These are phyloP conservation scores for Aspergillus texensis DNA, from an alignment of 2,329 filamentous ascomycete species.

Conservation along the genomic window DNA sequence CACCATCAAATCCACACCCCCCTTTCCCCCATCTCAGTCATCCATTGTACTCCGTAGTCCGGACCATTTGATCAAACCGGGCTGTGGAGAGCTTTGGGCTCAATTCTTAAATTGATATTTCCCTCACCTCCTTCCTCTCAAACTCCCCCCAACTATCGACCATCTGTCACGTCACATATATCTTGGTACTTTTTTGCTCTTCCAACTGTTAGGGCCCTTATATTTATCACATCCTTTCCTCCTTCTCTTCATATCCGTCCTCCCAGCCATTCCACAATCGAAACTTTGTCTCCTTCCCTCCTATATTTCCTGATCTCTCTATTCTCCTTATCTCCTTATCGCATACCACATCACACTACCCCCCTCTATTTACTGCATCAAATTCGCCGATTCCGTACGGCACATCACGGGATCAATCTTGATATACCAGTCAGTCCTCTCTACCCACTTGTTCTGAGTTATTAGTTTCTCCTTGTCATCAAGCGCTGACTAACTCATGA, in stretches of 20 bases:
- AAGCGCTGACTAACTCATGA: neutral
- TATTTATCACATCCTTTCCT: neutral
- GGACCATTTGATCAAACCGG: slow-evolving; percentile 17
- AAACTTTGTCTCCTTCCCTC: neutral
- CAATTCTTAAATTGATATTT: slow-evolving; percentile 18
- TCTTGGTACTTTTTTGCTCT: slow-evolving; percentile 13
- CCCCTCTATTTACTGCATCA: neutral
- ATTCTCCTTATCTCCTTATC: slow-evolving; percentile 10
- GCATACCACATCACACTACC: slow-evolving; percentile 19
- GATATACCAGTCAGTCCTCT: slow-evolving; percentile 14
- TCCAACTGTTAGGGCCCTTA: neutral
- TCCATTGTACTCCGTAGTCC: slow-evolving; percentile 12
- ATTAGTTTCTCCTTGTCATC: slow-evolving; percentile 7
- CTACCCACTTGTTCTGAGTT: slow-evolving; percentile 8
- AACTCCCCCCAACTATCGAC: neutral
- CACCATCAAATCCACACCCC: slow-evolving; percentile 3
- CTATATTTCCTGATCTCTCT: slow-evolving; percentile 12
- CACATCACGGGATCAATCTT: slow-evolving; percentile 1
- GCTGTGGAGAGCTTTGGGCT: slow-evolving; percentile 16
- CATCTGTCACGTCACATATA: slow-evolving; percentile 5
- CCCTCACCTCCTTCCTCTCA: slow-evolving; percentile 17
- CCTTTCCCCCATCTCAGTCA: slow-evolving; percentile 2
- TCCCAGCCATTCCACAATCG: neutral
- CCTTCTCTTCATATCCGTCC: slow-evolving; percentile 2
- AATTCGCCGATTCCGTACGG: neutral